These are phyloP conservation scores for Opeltia flavorubescens DNA, from an alignment of 495 filamentous ascomycete species.

Conservation along the genomic window DNA sequence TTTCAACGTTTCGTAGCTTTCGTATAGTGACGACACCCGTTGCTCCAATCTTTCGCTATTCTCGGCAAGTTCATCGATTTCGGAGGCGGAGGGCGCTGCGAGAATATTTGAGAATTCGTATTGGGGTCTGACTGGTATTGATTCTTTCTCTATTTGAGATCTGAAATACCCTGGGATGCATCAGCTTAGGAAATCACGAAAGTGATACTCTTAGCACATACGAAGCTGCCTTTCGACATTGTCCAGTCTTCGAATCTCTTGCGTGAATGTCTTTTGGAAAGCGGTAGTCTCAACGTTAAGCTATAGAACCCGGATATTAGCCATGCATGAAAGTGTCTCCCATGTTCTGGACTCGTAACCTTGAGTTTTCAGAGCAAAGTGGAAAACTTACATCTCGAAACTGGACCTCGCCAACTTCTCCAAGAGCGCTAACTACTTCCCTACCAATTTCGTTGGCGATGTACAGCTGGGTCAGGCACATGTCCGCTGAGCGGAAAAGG, in stretches of 20 bases:
- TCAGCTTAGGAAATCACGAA: slow-evolving; percentile 2
- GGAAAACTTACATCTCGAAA: slow-evolving; percentile 75
- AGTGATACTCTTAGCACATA: slow-evolving; percentile 31
- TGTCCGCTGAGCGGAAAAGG: slow-evolving; percentile 98
- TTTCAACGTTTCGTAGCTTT: slow-evolving; percentile 96
- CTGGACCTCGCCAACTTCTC: slow-evolving; percentile 88
- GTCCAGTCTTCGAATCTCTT: slow-evolving; percentile 90
- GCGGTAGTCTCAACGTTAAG: slow-evolving; percentile 84
- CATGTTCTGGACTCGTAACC: not conserved
- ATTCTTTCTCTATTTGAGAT: slow-evolving; percentile 82
- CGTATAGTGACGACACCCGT: slow-evolving; percentile 78
- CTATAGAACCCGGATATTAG: slow-evolving; percentile 31
- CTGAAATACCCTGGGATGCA: slow-evolving; percentile 66
- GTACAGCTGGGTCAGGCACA: slow-evolving; percentile 99
- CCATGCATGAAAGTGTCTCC: not conserved
- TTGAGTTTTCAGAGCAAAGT: not conserved
- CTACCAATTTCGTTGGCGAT: slow-evolving; percentile 96
- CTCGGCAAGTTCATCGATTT: slow-evolving; percentile 91
- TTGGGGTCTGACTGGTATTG: slow-evolving; percentile 67
- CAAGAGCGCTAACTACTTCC: slow-evolving; percentile 91
- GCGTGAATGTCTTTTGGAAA: slow-evolving; percentile 93
- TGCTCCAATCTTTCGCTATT: slow-evolving; percentile 85
- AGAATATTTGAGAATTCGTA: slow-evolving; percentile 75
- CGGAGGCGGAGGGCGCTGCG: slow-evolving; percentile 72
- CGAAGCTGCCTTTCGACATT: slow-evolving; percentile 96